Evolutionary conservation across 2,329 filamentous ascomycete genomes (phyloP), one percentile per base, ranked within the genome.

Genomic region (Aplosporella prunicola): DNA sequence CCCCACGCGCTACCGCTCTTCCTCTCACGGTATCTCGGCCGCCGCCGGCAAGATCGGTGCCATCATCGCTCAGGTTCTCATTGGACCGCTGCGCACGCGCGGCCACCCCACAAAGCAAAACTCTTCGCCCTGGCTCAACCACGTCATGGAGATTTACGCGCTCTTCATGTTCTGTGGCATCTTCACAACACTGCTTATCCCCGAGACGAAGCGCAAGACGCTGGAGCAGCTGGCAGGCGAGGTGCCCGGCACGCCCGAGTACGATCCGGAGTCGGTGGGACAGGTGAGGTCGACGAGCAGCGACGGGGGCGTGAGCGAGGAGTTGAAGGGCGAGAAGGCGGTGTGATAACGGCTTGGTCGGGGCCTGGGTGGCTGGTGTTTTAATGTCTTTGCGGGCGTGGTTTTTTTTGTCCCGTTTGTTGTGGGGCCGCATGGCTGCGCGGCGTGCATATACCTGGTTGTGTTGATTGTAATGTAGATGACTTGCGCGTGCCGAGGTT

Each of bases 141-240:
- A 80, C 40, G 72, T 88, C 24, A 78, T 89, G 65, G 71, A 85
- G 55, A 80, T 87, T 24, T 87, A 84, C 57, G 80, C 81, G 0
- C 66, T 85, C 8, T 87, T 89, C 66, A 88, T 87, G 83, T 67
- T 88, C 5, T 70, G 72, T 35, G 84, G 84, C 23, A 72, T 74
- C 31, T 59, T 84, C 31, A 75, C 76, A 3, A 78, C 78, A 1
- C 63, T 87, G 3, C 61, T 89, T n/a, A 77, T 88, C 15, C 82
- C 82, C 0, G 83, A 87, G 61, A 87, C 80, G 0, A 86, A 81
- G 63, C 71, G 80, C 1, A 69, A 76, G 55, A 85, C 82, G 0
- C 64, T 91, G 27, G 84, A 86, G 53, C 72, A 79, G 45, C 62
- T 86, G 11, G 71, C 78, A 0, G 79, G 78, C 2, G 80, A 85